Conservation (phyloP, 768 basidiomycete genomes). For the Coprinopsis strossmayeri region DNA sequence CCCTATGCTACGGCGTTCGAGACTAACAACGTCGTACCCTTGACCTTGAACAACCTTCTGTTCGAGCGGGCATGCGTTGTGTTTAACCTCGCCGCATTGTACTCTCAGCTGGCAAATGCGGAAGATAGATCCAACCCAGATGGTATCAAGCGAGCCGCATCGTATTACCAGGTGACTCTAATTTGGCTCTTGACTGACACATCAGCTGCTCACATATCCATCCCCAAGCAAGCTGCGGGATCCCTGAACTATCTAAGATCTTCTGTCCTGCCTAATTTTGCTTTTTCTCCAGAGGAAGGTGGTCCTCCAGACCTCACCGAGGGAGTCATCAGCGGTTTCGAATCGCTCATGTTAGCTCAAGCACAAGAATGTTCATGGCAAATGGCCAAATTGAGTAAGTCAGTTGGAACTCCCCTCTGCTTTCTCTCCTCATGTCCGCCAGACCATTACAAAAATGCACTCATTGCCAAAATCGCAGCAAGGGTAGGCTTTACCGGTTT, state of each 20-base stretch:
- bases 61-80: slow-evolving; percentile 77
- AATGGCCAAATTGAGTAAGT: slow-evolving; percentile 73
- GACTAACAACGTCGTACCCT: slow-evolving; percentile 38
- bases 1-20: slow-evolving; percentile 72
- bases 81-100: slow-evolving; percentile 85
- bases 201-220: background rate
- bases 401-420: slow-evolving; percentile 4
- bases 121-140: slow-evolving; percentile 67
- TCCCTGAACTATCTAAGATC: slow-evolving; percentile 55
- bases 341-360: slow-evolving; percentile 82
- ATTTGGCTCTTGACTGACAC: background rate
- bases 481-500: slow-evolving; percentile 33
- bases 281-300: slow-evolving; percentile 43
- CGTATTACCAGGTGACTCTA: slow-evolving; percentile 60
- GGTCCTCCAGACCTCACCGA: slow-evolving; percentile 60
- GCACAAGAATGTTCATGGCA: slow-evolving; percentile 99
- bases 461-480: slow-evolving; percentile 78
- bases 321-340: slow-evolving; percentile 54
- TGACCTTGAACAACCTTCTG: slow-evolving; percentile 64
- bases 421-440: slow-evolving; percentile 4
- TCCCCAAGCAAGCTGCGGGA: slow-evolving; percentile 59
- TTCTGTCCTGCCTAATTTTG: slow-evolving; percentile 47
- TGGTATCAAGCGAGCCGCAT: slow-evolving; percentile 78
- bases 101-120: slow-evolving; percentile 67
- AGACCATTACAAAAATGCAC: slow-evolving; percentile 72